Conservation (phyloP, 164 flowering plant genomes). For the Buxus sempervirens region DNA sequence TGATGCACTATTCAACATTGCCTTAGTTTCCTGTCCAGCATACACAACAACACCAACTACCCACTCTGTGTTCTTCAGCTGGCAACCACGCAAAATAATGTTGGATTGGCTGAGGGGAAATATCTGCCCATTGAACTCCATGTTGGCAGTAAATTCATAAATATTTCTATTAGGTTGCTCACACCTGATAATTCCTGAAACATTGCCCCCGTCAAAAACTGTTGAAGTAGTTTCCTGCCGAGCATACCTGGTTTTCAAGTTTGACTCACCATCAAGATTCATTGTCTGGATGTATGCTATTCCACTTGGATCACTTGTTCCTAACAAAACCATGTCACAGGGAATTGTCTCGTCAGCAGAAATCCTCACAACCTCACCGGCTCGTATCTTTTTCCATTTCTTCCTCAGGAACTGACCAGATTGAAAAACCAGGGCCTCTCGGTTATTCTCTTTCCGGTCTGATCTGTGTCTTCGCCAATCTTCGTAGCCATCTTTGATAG, state of each 20-base stretch:
- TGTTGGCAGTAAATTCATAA: conserved; percentile 84
- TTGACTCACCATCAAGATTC: conserved; percentile 93
- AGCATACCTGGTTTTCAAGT: conserved; percentile 91
- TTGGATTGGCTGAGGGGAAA: conserved; percentile 81
- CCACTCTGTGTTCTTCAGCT: conserved; percentile 89
- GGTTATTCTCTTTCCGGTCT: conserved; percentile 75
- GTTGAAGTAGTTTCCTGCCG: conserved; percentile 70
- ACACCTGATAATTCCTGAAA: conserved; percentile 72
- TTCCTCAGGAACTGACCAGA: conserved; percentile 46
- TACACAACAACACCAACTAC: conserved; percentile 85
- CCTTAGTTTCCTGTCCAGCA: conserved; percentile 97
- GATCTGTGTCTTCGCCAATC: conserved; percentile 96
- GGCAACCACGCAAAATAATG: conserved; percentile 88
- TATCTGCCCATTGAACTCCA: conserved; percentile 69
- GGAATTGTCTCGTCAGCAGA: conserved; percentile 75
- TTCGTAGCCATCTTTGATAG: conserved; percentile 93
- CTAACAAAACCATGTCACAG: conserved; percentile 83
- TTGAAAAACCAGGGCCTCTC: conserved; percentile 62
- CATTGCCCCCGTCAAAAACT: conserved; percentile 37
- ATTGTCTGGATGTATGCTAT: conserved; percentile 89
- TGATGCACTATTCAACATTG: conserved; percentile 87
- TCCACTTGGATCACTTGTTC: conserved; percentile 85
- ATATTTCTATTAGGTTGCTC: conserved; percentile 92
- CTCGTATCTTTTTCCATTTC: conserved; percentile 70
- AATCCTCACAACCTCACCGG: conserved; percentile 81